Percentiles rank a stretch among this genome's conserved stretches.
phyloP scores from a whole-genome alignment of 2,329 filamentous ascomycete genomes.

The Plectosphaerella cucumerina region DNA sequence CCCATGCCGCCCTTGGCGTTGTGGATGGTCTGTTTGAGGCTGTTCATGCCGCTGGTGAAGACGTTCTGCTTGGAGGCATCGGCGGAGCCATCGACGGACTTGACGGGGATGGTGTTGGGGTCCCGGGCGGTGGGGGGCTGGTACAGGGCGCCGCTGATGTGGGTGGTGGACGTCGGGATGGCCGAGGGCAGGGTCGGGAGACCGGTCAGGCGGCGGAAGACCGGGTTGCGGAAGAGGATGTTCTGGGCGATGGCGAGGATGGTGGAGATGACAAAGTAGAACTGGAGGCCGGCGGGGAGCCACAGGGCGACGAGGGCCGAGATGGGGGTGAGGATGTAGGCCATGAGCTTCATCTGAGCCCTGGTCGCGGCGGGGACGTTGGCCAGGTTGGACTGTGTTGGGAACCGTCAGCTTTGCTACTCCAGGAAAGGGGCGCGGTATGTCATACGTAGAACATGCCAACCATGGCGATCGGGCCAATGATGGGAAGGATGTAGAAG shows the following conservation, averaged over 20 bases:
- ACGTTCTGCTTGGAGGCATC: constrained; percentile 22
- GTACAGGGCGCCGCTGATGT: constrained; percentile 19
- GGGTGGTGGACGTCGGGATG: constrained; percentile 10
- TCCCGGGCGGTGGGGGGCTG: constrained; percentile 15
- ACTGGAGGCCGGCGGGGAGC: constrained; percentile 44
- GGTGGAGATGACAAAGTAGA: constrained; percentile 40
- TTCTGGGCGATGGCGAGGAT: constrained; percentile 27
- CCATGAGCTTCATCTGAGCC: constrained; percentile 36
- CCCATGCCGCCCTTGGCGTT: constrained; percentile 25
- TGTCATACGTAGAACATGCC: constrained; percentile 47
- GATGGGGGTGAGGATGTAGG: constrained; percentile 36
- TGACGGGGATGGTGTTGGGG: constrained; percentile 8
- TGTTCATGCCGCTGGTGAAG: constrained; percentile 25
- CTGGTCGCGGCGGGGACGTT: constrained; percentile 25
- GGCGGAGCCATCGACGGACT: constrained; percentile 13
- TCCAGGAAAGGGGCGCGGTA: not conserved
- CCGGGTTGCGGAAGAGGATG: constrained; percentile 30
- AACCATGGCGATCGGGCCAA: constrained; percentile 54
- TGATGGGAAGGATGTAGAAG: constrained; percentile 66
- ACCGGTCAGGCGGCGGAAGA: constrained; percentile 31
- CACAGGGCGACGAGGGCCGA: constrained; percentile 41
- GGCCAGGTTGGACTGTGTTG: constrained; percentile 28
- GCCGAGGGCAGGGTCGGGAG: constrained; percentile 28
- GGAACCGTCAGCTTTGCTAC: constrained; percentile 10
- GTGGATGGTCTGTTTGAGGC: constrained; percentile 32